Percentiles rank a stretch among this genome's conserved stretches.
phyloP scores from a whole-genome alignment of 75 land plant species.

The Azolla pinnata region DNA sequence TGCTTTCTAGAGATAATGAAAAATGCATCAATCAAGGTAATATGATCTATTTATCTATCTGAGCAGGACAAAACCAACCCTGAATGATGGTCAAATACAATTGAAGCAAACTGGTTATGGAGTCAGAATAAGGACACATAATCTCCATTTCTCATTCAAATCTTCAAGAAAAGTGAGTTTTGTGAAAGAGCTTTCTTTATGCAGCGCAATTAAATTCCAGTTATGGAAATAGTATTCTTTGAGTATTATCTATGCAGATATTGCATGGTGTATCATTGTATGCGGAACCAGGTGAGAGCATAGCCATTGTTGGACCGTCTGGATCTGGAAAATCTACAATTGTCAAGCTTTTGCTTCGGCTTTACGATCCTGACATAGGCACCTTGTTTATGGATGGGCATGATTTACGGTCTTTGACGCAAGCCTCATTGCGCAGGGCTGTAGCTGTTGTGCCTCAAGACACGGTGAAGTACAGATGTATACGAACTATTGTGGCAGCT shows the following conservation, averaged over 20 bases:
- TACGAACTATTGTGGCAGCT: not conserved
- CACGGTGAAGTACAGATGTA: conserved; percentile 22
- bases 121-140: conserved; percentile 16
- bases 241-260: conserved; percentile 15
- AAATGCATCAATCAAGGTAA: not conserved
- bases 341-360: conserved; percentile 33
- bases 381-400: conserved; percentile 25
- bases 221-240: not conserved
- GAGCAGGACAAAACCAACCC: conserved; percentile 19
- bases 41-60: not conserved
- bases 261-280: conserved; percentile 27
- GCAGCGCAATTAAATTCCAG: not conserved
- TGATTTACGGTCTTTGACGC: conserved; percentile 22
- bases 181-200: not conserved
- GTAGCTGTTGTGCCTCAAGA: conserved; percentile 44
- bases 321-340: conserved; percentile 43
- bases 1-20: no score
- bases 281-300: conserved; percentile 33
- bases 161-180: conserved; percentile 21
- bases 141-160: conserved; percentile 27
- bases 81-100: conserved; percentile 29
- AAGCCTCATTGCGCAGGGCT: conserved; percentile 31
- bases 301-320: conserved; percentile 36
- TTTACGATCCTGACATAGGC: conserved; percentile 33
- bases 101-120: conserved; percentile 15